Percentiles rank a stretch among this genome's conserved stretches.
These are phyloP conservation scores for Exophiala lecanii-corni DNA, from an alignment of 2,329 filamentous ascomycete species.

Conservation along the genomic window DNA sequence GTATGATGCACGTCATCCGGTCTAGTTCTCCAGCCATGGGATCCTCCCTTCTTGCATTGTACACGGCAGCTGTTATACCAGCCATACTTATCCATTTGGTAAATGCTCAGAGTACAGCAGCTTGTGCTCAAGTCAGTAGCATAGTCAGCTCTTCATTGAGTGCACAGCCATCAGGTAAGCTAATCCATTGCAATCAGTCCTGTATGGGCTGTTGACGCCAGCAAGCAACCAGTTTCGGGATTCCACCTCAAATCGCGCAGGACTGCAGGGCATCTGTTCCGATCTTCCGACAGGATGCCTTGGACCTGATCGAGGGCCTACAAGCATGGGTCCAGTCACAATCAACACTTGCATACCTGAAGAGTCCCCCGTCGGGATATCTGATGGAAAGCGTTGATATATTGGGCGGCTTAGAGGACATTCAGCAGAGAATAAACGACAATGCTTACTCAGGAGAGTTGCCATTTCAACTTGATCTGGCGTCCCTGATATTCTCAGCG, in stretches of 20 bases:
- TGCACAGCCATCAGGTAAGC: not conserved
- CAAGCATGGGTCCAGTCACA: slow-evolving; percentile 39
- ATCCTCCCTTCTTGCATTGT: too few species aligned
- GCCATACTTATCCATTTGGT: not conserved
- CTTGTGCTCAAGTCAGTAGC: not conserved
- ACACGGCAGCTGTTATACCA: too few species aligned
- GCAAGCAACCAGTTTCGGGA: not conserved
- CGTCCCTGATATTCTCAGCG: slow-evolving; percentile 48
- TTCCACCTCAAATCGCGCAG: slow-evolving; percentile 4
- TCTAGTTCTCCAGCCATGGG: too few species aligned
- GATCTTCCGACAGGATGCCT: slow-evolving; percentile 9
- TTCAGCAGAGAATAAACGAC: slow-evolving; percentile 39
- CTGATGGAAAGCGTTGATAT: slow-evolving; percentile 47
- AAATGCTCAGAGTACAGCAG: not conserved
- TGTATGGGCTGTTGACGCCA: not conserved
- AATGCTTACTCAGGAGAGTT: slow-evolving; percentile 49
- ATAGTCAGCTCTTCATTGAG: not conserved
- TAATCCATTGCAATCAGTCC: not conserved
- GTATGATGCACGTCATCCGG: too few species aligned
- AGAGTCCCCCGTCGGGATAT: slow-evolving; percentile 51
- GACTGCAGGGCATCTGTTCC: slow-evolving; percentile 10
- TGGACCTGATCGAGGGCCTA: slow-evolving; percentile 5
- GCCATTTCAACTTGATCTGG: slow-evolving; percentile 52
- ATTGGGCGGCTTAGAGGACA: slow-evolving; percentile 41
- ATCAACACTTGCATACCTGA: slow-evolving; percentile 45